Percentiles rank a stretch among this genome's conserved stretches.
Conservation (phyloP, 495 filamentous ascomycete species). For the Aspergillus heteromorphus region DNA sequence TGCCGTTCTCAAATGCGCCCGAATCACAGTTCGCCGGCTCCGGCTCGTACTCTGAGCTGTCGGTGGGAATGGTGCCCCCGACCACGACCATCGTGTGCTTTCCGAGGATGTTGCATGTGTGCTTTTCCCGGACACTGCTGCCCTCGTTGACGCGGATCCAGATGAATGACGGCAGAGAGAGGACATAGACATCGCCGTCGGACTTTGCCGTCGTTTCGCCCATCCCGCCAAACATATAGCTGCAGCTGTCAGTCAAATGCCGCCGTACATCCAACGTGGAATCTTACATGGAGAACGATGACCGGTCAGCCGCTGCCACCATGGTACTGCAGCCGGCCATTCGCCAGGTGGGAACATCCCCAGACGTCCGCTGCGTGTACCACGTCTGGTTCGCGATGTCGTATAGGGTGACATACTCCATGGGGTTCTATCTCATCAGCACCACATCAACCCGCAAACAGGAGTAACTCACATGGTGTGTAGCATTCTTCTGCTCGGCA, state of each 20-base stretch:
- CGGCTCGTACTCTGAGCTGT: conserved; percentile 1
- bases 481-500: background rate
- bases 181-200: conserved; percentile 6
- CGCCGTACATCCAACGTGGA: too few species aligned
- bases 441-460: background rate
- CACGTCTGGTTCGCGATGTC: conserved; percentile 5
- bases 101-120: background rate
- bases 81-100: conserved; percentile 1
- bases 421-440: conserved; percentile 1
- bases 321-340: conserved; percentile 5
- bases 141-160: conserved; percentile 6
- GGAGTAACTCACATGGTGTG: background rate
- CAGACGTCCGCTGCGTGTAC: conserved; percentile 7
- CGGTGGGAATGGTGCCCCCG: background rate
- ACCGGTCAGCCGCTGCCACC: conserved; percentile 1
- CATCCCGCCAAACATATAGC: conserved; percentile 7
- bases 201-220: background rate
- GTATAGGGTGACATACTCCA: conserved; percentile 3
- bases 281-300: conserved; percentile 7
- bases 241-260: background rate
- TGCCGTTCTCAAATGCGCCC: background rate
- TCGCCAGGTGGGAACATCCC: conserved; percentile 4
- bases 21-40: conserved; percentile 1
- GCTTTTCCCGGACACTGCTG: conserved; percentile 1
- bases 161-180: conserved; percentile 4